Base-by-base conservation (phyloP, 768 basidiomycete genomes). In the Amanita subjunquillea region DNA sequence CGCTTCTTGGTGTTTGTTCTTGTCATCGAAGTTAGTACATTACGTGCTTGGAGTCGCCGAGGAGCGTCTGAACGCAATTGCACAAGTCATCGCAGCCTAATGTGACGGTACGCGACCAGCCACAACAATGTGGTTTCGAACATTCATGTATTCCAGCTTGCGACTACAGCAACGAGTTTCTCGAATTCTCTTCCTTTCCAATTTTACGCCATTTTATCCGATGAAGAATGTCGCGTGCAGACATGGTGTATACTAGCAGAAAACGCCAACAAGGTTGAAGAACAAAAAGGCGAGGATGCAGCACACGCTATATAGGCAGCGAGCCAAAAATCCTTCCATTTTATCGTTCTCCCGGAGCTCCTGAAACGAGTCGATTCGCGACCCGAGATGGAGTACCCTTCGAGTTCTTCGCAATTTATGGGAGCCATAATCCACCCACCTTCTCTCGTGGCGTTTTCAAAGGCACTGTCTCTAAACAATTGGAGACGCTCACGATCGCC, bases 341-440 rank as follows among this genome's bases (percentile, higher is more conserved):
- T 20, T 22, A 27, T 27, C 3, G 27, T 27, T 27, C 3, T 8
- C 9, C 30, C 9, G 30, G 30, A 30, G 8, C 7, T 30, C 30
- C 30, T 30, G 30, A 30, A 30, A 30, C 30, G 9, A 27, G 3
- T 27, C 25, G 29, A 20, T 34, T 34, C 30, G 27, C 27, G 27
- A 6, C 27, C 27, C 4, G 27, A 27, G 27, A 27, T 30, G 57
- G 51, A 20, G 23, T 15, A 4, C 17, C 20, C 13, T 58, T 58
- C 53, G 45, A 58, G 42, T 58, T 58, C 44, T 58, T 55, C 50
- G 30, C 22, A 7, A 50, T 48, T 34, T 20, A 54, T 48, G 46
- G 46, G 15, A 48, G 22, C 17, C 3, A 32, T 22, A 0, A 15
- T 1, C 46, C 15, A n/a, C 32, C 22, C 8, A 34, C 54, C 27